A percentile compares a stretch with the other conserved stretches of the same genome.
These are phyloP conservation scores for Termitomyces sp. DNA, from an alignment of 768 basidiomycete genomes.

Conservation along the genomic window DNA sequence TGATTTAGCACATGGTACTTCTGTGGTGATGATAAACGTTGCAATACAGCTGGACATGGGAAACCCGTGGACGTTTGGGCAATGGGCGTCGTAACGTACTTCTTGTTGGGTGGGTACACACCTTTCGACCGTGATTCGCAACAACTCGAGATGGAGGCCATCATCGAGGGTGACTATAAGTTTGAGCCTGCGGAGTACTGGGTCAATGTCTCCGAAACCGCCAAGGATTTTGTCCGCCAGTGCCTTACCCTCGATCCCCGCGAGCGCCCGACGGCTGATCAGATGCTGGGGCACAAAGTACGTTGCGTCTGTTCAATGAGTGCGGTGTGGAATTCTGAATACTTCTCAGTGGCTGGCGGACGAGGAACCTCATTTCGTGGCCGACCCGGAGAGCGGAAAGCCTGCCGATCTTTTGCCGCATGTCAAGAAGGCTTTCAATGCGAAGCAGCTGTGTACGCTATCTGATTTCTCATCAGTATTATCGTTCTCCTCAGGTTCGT, in stretches of 20 bases:
- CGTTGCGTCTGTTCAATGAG: not conserved
- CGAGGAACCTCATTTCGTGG: conserved; percentile 64
- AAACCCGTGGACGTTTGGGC: conserved; percentile 97
- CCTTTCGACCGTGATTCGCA: conserved; percentile 93
- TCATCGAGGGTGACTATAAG: conserved; percentile 88
- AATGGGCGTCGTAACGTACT: conserved; percentile 98
- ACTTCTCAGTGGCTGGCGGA: conserved; percentile 62
- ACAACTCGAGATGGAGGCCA: conserved; percentile 91
- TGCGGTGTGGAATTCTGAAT: not conserved
- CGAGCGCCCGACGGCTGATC: conserved; percentile 70
- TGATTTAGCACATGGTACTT: conserved; percentile 5
- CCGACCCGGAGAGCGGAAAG: conserved; percentile 56
- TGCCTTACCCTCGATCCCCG: conserved; percentile 86
- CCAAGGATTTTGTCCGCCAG: conserved; percentile 72
- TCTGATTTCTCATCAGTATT: not conserved
- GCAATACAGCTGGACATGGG: conserved; percentile 69
- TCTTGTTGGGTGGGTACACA: conserved; percentile 88
- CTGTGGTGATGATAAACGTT: not conserved
- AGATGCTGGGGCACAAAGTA: conserved; percentile 67
- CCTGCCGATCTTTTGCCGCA: conserved; percentile 75
- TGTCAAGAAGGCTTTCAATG: conserved; percentile 87
- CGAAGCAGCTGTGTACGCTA: conserved; percentile 74
- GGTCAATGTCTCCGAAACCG: conserved; percentile 77
- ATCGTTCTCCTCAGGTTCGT: conserved; percentile 5
- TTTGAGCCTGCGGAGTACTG: conserved; percentile 81